phyloP scores from a whole-genome alignment of 345 rosid species.

The Leavenworthia alabamica region DNA sequence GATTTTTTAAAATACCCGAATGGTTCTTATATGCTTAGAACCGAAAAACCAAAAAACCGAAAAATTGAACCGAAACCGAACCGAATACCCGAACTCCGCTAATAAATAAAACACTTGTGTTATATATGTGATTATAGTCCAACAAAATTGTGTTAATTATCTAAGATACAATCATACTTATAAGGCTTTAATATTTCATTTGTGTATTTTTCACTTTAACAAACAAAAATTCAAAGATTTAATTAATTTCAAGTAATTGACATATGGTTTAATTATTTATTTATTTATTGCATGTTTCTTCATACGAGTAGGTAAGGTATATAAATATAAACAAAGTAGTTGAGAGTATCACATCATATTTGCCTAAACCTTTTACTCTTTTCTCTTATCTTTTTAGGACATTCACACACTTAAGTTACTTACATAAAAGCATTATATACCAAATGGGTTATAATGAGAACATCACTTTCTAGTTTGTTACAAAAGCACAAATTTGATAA shows the following conservation, averaged over 20 bases:
- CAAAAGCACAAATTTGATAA: constrained; percentile 14
- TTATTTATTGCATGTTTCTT: not conserved
- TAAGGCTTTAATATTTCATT: not conserved
- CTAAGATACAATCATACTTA: not conserved
- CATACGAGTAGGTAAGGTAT: constrained; percentile 8
- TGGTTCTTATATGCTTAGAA: too few relatives aligned
- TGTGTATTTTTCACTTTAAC: not conserved
- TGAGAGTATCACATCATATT: constrained; percentile 30
- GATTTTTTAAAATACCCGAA: too few relatives aligned
- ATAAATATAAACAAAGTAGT: constrained; percentile 22
- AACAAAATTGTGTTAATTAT: not conserved
- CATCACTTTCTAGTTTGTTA: constrained; percentile 31
- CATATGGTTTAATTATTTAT: not conserved
- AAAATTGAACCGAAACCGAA: too few relatives aligned
- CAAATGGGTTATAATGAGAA: constrained; percentile 22
- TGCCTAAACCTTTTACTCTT: constrained; percentile 7
- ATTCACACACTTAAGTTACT: constrained; percentile 24
- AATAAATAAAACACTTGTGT: not conserved
- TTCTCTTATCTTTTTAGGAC: constrained; percentile 7
- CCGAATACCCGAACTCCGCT: too few relatives aligned
- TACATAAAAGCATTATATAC: not conserved
- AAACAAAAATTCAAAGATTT: not conserved
- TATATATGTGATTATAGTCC: not conserved
- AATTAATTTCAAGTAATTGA: not conserved
- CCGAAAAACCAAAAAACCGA: too few relatives aligned